Percentiles rank a stretch among this genome's conserved stretches.
Conservation (phyloP, 2,329 filamentous ascomycete species). For the Aspergillus unguis region DNA sequence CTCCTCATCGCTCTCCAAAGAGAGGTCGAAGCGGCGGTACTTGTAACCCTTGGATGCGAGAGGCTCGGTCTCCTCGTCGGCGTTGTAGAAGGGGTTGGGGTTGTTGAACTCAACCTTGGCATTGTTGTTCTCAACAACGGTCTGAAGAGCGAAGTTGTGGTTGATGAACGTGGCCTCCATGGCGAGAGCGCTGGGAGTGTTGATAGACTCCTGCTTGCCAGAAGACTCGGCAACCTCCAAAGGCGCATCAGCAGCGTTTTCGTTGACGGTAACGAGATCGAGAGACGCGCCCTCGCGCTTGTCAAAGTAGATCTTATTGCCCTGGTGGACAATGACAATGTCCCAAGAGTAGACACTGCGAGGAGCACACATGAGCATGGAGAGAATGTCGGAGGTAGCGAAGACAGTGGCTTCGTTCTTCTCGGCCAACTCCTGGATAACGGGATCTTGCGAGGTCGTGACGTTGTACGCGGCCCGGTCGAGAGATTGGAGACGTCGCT, state of each 20-base stretch:
- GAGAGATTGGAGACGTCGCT: slow-evolving; percentile 81
- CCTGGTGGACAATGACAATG: slow-evolving; percentile 86
- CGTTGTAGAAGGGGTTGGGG: slow-evolving; percentile 96
- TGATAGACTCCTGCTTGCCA: slow-evolving; percentile 82
- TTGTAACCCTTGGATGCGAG: slow-evolving; percentile 97
- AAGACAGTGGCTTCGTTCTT: slow-evolving; percentile 96
- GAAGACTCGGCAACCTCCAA: slow-evolving; percentile 74
- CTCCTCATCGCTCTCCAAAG: slow-evolving; percentile 84
- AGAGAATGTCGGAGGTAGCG: slow-evolving; percentile 93
- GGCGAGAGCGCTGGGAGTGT: slow-evolving; percentile 87
- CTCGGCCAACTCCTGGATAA: slow-evolving; percentile 95
- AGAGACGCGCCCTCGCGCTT: slow-evolving; percentile 94
- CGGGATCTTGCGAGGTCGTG: slow-evolving; percentile 89
- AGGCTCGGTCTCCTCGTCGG: slow-evolving; percentile 86
- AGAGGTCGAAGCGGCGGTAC: slow-evolving; percentile 95
- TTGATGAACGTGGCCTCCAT: slow-evolving; percentile 99
- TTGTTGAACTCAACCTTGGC: slow-evolving; percentile 79
- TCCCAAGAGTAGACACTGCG: slow-evolving; percentile 98
- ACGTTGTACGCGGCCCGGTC: slow-evolving; percentile 98
- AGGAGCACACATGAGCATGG: slow-evolving; percentile 98
- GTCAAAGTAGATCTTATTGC: slow-evolving; percentile 97
- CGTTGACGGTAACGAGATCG: slow-evolving; percentile 98
- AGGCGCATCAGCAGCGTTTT: slow-evolving; percentile 94
- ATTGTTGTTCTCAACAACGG: slow-evolving; percentile 75
- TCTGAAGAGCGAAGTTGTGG: slow-evolving; percentile 98